A percentile compares a stretch with the other conserved stretches of the same genome.
Evolutionary conservation across 2,329 filamentous ascomycete genomes (phyloP).

Genomic region (Pezicula rhizophila): DNA sequence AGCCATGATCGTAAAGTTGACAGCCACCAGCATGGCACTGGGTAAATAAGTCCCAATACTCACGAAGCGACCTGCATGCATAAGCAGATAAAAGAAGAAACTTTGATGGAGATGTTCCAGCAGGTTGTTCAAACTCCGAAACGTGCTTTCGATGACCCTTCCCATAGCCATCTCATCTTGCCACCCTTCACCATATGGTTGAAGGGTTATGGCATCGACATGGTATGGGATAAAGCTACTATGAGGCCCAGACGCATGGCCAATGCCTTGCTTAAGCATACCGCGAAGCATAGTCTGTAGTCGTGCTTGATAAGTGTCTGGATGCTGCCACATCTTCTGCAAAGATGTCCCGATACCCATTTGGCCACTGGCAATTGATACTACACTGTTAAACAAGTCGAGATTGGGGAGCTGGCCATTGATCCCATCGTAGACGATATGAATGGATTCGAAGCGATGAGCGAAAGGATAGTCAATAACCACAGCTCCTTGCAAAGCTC

Average conservation of each 20-base stretch:
- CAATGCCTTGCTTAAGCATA: constrained; percentile 87
- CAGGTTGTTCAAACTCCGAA: constrained; percentile 90
- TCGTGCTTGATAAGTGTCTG: constrained; percentile 72
- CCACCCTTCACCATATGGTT: constrained; percentile 86
- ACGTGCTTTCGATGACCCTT: constrained; percentile 80
- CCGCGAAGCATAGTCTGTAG: constrained; percentile 84
- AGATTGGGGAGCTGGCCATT: constrained; percentile 95
- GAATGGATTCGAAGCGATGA: constrained; percentile 76
- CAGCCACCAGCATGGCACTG: constrained; percentile 93
- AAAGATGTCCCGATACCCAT: constrained; percentile 82
- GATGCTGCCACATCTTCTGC: constrained; percentile 77
- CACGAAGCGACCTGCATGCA: constrained; percentile 88
- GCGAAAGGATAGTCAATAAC: constrained; percentile 91
- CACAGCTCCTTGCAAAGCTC: constrained; percentile 84
- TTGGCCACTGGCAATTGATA: constrained; percentile 80
- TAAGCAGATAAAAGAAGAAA: constrained; percentile 97
- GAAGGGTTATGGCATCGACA: constrained; percentile 89
- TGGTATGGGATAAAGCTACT: constrained; percentile 97
- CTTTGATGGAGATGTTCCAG: constrained; percentile 96
- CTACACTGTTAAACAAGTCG: constrained; percentile 90
- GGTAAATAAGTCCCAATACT: constrained; percentile 97
- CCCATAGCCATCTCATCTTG: constrained; percentile 97
- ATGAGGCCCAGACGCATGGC: constrained; percentile 83
- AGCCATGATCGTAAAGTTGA: constrained; percentile 92
- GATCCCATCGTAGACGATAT: constrained; percentile 89